Conservation (phyloP, 169 alveolate species). For the Cyclospora cayetanensis region DNA sequence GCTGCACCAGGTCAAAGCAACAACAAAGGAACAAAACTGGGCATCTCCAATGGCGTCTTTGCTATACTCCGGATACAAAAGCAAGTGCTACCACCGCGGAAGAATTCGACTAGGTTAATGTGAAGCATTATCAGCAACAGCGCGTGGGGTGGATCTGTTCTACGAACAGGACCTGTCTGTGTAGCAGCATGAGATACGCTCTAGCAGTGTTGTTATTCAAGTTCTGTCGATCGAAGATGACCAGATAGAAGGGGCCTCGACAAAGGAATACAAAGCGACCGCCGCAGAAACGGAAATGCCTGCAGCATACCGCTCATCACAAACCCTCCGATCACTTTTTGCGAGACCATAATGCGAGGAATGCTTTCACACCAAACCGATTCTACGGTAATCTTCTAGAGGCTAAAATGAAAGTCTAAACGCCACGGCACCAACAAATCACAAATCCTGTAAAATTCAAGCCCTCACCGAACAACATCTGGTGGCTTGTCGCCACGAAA, state of each 20-base stretch:
- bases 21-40: neutral
- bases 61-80: neutral
- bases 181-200: constrained; percentile 40
- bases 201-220: constrained; percentile 16
- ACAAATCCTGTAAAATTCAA: too few species aligned
- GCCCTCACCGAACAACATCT: constrained; percentile 50
- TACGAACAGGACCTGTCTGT: constrained; percentile 7
- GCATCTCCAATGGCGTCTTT: neutral
- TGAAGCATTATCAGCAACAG: neutral
- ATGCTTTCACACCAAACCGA: too few species aligned
- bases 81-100: neutral
- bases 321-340: too few species aligned
- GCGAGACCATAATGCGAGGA: too few species aligned
- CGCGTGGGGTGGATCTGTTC: neutral
- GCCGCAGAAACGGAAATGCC: constrained; percentile 39
- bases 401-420: too few species aligned
- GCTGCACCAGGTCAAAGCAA: constrained; percentile 44
- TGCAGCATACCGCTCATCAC: constrained; percentile 5
- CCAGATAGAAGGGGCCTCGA: constrained; percentile 83
- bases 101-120: neutral
- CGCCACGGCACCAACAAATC: too few species aligned
- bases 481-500: constrained; percentile 71
- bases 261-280: constrained; percentile 80
- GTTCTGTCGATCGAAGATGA: constrained; percentile 72
- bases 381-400: too few species aligned